Evolutionary conservation across 2,329 filamentous ascomycete species (phyloP).

Genomic region (Venturia aucupariae): DNA sequence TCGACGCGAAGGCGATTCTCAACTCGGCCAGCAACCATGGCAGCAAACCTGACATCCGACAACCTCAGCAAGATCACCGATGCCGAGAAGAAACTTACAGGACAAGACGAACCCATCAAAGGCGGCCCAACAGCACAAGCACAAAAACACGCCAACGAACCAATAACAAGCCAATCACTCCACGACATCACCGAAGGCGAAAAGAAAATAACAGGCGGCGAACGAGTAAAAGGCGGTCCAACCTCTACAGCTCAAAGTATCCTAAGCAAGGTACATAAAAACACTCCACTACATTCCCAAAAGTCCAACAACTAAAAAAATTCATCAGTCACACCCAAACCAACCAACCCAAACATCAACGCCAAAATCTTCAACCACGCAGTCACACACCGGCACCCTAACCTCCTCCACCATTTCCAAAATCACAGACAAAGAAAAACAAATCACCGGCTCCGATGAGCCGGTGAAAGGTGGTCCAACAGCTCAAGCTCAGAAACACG

Average conservation of each 20-base stretch:
- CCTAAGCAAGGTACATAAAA: slow-evolving; percentile 8
- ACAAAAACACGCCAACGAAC: slow-evolving; percentile 29
- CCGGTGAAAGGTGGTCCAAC: slow-evolving; percentile 23
- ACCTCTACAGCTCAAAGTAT: slow-evolving; percentile 31
- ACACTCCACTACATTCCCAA: too few species aligned
- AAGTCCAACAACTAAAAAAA: too few species aligned
- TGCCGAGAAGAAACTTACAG: slow-evolving; percentile 32
- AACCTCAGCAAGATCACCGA: slow-evolving; percentile 34
- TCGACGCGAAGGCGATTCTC: neutral
- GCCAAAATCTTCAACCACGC: neutral
- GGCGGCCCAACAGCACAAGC: slow-evolving; percentile 34
- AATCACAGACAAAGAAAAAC: slow-evolving; percentile 25
- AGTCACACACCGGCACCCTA: slow-evolving; percentile 20
- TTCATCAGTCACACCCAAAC: neutral
- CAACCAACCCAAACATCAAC: neutral
- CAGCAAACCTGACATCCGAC: slow-evolving; percentile 26
- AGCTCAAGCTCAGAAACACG: slow-evolving; percentile 25
- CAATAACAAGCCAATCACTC: slow-evolving; percentile 27
- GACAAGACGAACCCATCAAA: slow-evolving; percentile 26
- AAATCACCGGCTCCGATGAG: slow-evolving; percentile 20
- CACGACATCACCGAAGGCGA: slow-evolving; percentile 35
- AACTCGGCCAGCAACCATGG: slow-evolving; percentile 12
- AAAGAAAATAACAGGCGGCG: slow-evolving; percentile 30
- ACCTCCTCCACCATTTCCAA: slow-evolving; percentile 23
- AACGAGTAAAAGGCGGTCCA: slow-evolving; percentile 29